Evolutionary conservation across 805 yeast species (phyloP).

Genomic region (Ogataea populi-albae): DNA sequence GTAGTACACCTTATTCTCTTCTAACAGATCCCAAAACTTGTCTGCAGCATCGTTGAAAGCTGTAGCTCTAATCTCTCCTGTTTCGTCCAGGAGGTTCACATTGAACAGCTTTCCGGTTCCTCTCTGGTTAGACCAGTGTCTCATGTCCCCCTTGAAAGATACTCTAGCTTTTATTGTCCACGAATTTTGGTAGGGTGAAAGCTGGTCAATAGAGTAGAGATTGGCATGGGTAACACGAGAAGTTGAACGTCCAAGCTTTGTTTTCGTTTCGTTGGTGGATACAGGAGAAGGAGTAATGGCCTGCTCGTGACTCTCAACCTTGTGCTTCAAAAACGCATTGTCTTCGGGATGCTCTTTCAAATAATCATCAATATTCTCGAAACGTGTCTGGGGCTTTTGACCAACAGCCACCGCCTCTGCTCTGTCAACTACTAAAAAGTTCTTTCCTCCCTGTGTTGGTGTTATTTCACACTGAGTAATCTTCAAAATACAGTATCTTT

Average conservation of each 20-base stretch:
- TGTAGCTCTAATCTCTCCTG: constrained; percentile 94
- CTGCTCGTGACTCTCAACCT: constrained; percentile 9
- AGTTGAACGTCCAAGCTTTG: constrained; percentile 20
- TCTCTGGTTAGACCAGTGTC: constrained; percentile 80
- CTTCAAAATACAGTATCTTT: constrained; percentile 23
- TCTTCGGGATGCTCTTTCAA: constrained; percentile 58
- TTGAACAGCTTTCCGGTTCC: constrained; percentile 91
- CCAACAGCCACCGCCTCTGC: constrained; percentile 34
- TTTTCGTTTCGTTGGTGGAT: constrained; percentile 10
- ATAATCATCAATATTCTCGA: constrained; percentile 48
- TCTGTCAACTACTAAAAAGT: constrained; percentile 27
- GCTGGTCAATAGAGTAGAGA: constrained; percentile 74
- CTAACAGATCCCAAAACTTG: constrained; percentile 66
- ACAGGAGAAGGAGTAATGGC: constrained; percentile 20
- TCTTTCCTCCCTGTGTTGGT: constrained; percentile 27
- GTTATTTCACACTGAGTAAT: constrained; percentile 24
- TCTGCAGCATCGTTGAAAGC: constrained; percentile 89
- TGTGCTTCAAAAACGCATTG: constrained; percentile 29
- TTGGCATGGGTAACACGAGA: constrained; percentile 32
- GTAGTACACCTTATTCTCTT: constrained; percentile 88
- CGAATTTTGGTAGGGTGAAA: constrained; percentile 84
- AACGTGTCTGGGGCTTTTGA: constrained; percentile 28
- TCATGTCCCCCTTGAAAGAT: constrained; percentile 79
- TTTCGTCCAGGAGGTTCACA: constrained; percentile 85
- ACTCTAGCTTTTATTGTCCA: constrained; percentile 96